Evolutionary conservation across 2,329 filamentous ascomycete genomes (phyloP), one percentile per base, ranked within the genome.

Genomic region (Fusarium setosum): DNA sequence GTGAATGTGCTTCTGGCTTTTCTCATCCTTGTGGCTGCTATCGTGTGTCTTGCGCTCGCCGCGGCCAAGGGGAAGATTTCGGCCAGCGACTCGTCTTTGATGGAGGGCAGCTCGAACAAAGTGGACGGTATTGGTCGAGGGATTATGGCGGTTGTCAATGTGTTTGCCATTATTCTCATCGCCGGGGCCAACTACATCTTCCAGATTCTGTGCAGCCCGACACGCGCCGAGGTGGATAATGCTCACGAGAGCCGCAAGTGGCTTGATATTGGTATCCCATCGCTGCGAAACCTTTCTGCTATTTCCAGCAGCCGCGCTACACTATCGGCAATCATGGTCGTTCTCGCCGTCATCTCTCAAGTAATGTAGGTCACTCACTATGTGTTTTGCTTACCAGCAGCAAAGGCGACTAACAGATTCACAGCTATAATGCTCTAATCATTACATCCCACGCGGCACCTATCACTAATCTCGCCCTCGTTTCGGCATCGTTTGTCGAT

Each of bases 191-290:
- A 85, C 73, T 87, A 86, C 67, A 76, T 79, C 35, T 83, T 85
- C 57, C 85, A 87, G 71, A 77, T 85, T n/a, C 79, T 87, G 12
- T 80, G 77, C 66, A 86, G 84, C 63, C 85, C 85, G 6, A 86
- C 83, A 8, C 79, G 84, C 37, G 72, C 72, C 11, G 84, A 87
- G 65, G 70, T 87, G 9, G 75, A 79, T 24, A 71, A 65, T 12
- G 84, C 84, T 6, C 85, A 87, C 63, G 74, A 73, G 11, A 75
- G 72, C 31, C 77, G 75, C 64, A 74, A 70, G 41, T 86, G 84
- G 84, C 72, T 87, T 49, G 83, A 87, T 60, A 82, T 87, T 24
- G 85, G 85, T 7, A 77, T 86, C 17, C 82, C 84, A 7, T 86
- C 84, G 11, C 49, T 86, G 24, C 79, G 84, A 47, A 87, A 87